Percentiles rank a stretch among this genome's conserved stretches.
Evolutionary conservation across 306 rosid genomes (phyloP).

Genomic region (Arachis hypogaea): DNA sequence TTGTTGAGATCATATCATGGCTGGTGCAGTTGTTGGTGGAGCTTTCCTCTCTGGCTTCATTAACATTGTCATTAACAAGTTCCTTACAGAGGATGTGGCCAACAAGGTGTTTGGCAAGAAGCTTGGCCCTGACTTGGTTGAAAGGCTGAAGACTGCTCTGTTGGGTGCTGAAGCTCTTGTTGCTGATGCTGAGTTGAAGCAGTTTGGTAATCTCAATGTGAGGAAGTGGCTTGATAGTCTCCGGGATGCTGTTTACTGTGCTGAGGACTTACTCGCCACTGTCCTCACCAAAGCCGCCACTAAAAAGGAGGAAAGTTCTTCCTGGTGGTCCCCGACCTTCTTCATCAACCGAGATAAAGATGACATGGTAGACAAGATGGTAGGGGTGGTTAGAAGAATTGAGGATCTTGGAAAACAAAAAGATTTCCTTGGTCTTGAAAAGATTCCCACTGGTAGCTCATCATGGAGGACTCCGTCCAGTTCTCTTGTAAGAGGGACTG

Average conservation of each 20-base stretch:
- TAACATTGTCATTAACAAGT: not conserved
- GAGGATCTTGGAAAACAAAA: not conserved
- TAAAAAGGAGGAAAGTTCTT: not conserved
- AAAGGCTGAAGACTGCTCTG: not conserved
- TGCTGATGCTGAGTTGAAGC: too few species aligned
- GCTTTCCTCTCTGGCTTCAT: too few species aligned
- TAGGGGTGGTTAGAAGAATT: not conserved
- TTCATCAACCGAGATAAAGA: not conserved
- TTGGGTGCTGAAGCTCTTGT: not conserved
- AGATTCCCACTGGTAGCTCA: not conserved
- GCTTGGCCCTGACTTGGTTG: not conserved
- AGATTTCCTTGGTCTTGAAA: not conserved
- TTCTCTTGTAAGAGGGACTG: not conserved
- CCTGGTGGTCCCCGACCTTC: not conserved
- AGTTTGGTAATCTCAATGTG: too few species aligned
- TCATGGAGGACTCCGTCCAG: not conserved
- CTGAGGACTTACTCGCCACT: constrained; percentile 33
- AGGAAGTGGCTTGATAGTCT: too few species aligned
- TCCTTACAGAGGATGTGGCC: not conserved
- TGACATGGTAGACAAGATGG: not conserved
- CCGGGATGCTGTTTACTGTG: not conserved
- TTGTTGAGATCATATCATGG: too few species aligned
- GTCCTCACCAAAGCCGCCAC: constrained; percentile 13
- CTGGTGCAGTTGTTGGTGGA: too few species aligned
- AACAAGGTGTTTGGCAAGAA: not conserved